Percentiles rank a stretch among this genome's conserved stretches.
These are phyloP conservation scores for Fusarium nurragi DNA, from an alignment of 2,329 filamentous ascomycete genomes.

Conservation along the genomic window DNA sequence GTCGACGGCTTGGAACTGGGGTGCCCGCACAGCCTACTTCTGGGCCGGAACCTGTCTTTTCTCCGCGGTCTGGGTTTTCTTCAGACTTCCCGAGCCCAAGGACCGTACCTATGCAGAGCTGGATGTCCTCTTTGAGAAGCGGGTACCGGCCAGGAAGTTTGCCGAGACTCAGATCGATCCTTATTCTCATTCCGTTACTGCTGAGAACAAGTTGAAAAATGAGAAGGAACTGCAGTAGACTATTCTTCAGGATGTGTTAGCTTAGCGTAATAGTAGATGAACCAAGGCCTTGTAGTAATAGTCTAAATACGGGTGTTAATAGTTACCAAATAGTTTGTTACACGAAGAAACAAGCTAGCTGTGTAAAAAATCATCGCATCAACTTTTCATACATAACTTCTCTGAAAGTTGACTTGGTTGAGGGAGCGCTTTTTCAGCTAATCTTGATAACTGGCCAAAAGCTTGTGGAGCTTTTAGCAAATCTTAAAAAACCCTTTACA, in stretches of 20 bases:
- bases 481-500: too few relatives aligned
- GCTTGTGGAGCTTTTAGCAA: too few relatives aligned
- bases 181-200: constrained; percentile 36
- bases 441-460: too few relatives aligned
- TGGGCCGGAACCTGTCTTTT: constrained; percentile 60
- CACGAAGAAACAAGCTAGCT: too few relatives aligned
- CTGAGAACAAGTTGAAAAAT: constrained; percentile 3
- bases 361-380: too few relatives aligned
- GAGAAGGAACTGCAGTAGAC: constrained; percentile 24
- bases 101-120: constrained; percentile 58
- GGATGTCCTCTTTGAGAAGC: constrained; percentile 54
- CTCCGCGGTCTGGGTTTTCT: constrained; percentile 60
- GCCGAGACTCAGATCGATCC: constrained; percentile 52
- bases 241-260: accelerated
- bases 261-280: neutral
- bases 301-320: neutral
- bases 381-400: too few relatives aligned
- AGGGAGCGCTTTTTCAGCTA: too few relatives aligned
- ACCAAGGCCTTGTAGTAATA: neutral
- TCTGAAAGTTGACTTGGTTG: too few relatives aligned
- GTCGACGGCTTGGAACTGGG: constrained; percentile 58
- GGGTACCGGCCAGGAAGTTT: constrained; percentile 53
- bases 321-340: neutral
- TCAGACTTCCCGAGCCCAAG: constrained; percentile 63
- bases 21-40: constrained; percentile 58